Percentiles rank a stretch among this genome's conserved stretches.
Conservation (phyloP, 352 stramenopile species). For the Pythium brassicae region DNA sequence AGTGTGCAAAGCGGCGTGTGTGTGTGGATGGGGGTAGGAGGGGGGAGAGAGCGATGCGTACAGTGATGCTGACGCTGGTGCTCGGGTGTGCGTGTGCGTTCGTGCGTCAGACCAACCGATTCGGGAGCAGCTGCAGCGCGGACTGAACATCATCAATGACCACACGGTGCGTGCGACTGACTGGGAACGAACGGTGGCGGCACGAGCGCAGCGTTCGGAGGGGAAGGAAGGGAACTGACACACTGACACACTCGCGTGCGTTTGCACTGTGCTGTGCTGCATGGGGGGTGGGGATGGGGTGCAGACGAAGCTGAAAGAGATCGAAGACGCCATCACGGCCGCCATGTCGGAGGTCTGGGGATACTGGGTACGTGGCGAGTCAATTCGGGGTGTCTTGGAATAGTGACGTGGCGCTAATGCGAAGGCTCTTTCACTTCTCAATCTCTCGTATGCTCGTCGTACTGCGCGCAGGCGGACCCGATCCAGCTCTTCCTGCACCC, state of each 20-base stretch:
- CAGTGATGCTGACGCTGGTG: too few relatives aligned
- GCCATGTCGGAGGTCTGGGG: slow-evolving; percentile 89
- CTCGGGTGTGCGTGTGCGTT: neutral
- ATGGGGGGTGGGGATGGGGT: neutral
- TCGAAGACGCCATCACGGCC: slow-evolving; percentile 80
- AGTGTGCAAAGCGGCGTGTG: neutral
- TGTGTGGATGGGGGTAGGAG: neutral
- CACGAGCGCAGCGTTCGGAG: too few relatives aligned
- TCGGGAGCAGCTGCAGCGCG: slow-evolving; percentile 73
- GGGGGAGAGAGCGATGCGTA: neutral
- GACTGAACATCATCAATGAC: slow-evolving; percentile 83
- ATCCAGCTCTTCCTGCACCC: slow-evolving; percentile 81
- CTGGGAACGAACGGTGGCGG: neutral
- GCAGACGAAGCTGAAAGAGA: slow-evolving; percentile 84
- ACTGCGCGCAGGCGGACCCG: slow-evolving; percentile 55
- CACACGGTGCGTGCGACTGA: slow-evolving; percentile 49
- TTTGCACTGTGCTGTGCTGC: too few relatives aligned
- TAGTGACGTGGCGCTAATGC: neutral
- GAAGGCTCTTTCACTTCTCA: neutral
- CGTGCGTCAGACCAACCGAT: slow-evolving; percentile 63
- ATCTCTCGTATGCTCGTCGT: slow-evolving; percentile 20
- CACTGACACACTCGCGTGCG: too few relatives aligned
- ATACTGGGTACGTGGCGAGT: slow-evolving; percentile 59
- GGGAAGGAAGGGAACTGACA: too few relatives aligned
- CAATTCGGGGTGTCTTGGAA: too few relatives aligned